Evolutionary conservation across 139 green algal species (phyloP).

Genomic region (Chlorella sorokiniana): DNA sequence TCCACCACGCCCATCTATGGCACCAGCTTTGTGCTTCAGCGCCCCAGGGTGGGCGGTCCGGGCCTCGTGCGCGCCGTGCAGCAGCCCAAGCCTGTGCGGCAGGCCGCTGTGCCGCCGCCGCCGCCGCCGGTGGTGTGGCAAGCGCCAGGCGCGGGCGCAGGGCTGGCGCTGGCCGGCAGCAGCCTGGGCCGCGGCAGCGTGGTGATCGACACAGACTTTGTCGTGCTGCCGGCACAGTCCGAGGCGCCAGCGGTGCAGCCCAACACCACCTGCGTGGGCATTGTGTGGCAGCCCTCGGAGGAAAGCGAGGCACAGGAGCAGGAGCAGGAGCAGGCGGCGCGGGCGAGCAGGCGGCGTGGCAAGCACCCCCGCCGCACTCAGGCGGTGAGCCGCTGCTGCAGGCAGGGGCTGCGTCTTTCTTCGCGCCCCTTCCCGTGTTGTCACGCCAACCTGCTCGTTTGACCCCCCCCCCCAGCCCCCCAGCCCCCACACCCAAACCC

Average conservation of each 20-base stretch:
- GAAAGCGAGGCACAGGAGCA: slow-evolving; percentile 10
- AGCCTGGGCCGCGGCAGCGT: slow-evolving; percentile 1
- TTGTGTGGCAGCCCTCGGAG: slow-evolving; percentile 5
- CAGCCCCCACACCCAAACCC: neutral
- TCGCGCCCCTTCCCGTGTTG: too few species aligned
- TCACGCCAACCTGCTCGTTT: too few species aligned
- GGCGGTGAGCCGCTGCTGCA: slow-evolving; percentile 11
- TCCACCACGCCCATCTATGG: slow-evolving; percentile 13
- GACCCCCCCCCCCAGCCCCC: too few species aligned
- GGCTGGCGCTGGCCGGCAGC: slow-evolving; percentile 6
- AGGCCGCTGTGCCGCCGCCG: neutral
- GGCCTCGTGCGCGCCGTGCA: neutral
- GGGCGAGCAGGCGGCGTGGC: neutral
- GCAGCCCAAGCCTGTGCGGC: neutral
- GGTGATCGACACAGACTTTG: slow-evolving; percentile 29
- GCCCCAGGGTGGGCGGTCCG: slow-evolving; percentile 3
- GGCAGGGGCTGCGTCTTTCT: too few species aligned
- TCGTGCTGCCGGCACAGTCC: neutral
- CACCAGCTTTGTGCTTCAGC: slow-evolving; percentile 26
- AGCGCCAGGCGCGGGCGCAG: neutral
- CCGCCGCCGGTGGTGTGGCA: slow-evolving; percentile 1
- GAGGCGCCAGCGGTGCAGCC: neutral
- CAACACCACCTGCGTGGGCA: slow-evolving; percentile 30
- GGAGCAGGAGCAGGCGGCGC: neutral
- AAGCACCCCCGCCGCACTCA: slow-evolving; percentile 39